A percentile compares a stretch with the other conserved stretches of the same genome.
Conservation (phyloP, 768 basidiomycete genomes). For the Tremella mesenterica region DNA sequence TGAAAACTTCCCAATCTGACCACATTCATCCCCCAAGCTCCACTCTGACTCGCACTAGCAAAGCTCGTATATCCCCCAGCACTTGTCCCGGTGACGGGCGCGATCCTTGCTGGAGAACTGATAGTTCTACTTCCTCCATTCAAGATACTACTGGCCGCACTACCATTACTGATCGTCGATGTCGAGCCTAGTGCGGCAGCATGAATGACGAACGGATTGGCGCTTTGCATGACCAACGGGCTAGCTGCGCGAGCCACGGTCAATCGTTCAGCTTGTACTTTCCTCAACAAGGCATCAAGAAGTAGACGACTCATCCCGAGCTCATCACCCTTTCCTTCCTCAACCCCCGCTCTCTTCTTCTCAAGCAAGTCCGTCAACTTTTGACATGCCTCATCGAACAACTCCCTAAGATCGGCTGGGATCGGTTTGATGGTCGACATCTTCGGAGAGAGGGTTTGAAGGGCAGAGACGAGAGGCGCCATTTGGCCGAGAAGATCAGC, state of each 20-base stretch:
- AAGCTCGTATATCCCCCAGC: background rate
- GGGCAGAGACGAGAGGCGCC: slow-evolving; percentile 13
- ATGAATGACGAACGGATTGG: slow-evolving; percentile 27
- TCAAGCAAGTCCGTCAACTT: slow-evolving; percentile 5
- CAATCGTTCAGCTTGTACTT: slow-evolving; percentile 16
- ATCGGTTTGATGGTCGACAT: background rate
- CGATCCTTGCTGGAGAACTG: background rate
- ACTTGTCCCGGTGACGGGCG: background rate
- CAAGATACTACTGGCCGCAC: background rate
- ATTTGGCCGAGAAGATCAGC: slow-evolving; percentile 6
- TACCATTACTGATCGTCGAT: background rate
- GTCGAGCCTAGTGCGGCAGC: slow-evolving; percentile 1
- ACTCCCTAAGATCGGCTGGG: background rate
- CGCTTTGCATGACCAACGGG: background rate
- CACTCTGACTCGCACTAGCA: background rate
- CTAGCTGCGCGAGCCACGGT: background rate
- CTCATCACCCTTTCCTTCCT: slow-evolving; percentile 7
- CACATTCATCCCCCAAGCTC: slow-evolving; percentile 20
- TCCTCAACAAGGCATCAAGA: slow-evolving; percentile 15
- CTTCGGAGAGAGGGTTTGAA: slow-evolving; percentile 11
- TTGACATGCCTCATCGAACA: slow-evolving; percentile 9
- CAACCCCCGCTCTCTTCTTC: background rate
- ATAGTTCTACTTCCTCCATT: background rate
- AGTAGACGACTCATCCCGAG: slow-evolving; percentile 21
- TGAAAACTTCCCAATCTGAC: slow-evolving; percentile 28